phyloP scores from a whole-genome alignment of 768 basidiomycete species.

The Galerina marginata region DNA sequence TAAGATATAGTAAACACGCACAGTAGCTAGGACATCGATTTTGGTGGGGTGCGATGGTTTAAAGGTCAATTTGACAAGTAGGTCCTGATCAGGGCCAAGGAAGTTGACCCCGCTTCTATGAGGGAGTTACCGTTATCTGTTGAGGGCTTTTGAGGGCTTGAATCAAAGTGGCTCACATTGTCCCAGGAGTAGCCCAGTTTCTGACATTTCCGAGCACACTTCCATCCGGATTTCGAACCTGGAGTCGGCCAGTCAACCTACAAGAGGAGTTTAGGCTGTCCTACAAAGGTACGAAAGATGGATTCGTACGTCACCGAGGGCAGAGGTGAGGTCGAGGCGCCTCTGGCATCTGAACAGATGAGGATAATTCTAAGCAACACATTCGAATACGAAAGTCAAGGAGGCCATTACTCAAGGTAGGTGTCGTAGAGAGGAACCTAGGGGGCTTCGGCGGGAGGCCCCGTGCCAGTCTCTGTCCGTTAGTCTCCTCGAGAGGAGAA shows the following conservation, averaged over 20 bases:
- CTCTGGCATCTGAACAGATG: conserved; percentile 10
- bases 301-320: conserved; percentile 31
- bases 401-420: background rate
- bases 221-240: conserved; percentile 38
- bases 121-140: background rate
- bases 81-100: conserved; percentile 32
- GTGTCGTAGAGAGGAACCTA: conserved; percentile 13
- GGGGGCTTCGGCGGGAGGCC: conserved; percentile 47
- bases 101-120: conserved; percentile 42
- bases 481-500: conserved; percentile 37
- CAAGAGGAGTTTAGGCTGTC: background rate
- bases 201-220: conserved; percentile 37
- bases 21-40: conserved; percentile 44
- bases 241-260: conserved; percentile 41
- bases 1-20: conserved; percentile 19
- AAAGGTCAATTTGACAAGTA: conserved; percentile 38
- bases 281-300: background rate
- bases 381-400: background rate
- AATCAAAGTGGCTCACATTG: conserved; percentile 24
- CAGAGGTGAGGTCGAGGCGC: conserved; percentile 21
- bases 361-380: background rate
- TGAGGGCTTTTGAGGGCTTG: too few relatives aligned
- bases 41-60: conserved; percentile 18
- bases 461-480: conserved; percentile 49
- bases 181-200: conserved; percentile 33